Conservation (phyloP, 169 alveolate species). For the Cryptosporidium meleagridis region DNA sequence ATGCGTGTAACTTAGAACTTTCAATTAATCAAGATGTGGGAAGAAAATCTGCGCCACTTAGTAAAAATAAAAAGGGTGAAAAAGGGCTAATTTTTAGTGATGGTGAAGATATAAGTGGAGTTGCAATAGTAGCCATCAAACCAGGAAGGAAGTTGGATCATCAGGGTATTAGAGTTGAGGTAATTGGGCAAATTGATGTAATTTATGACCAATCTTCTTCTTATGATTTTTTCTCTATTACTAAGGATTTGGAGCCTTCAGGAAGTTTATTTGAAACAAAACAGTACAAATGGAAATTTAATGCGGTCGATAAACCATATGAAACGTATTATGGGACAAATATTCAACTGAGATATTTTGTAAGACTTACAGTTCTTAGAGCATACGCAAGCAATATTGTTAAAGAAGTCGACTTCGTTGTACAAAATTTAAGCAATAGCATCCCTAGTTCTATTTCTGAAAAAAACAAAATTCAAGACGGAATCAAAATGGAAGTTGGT, state of each 20-base stretch:
- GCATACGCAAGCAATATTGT: conserved; percentile 92
- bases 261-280: conserved; percentile 92
- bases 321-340: conserved; percentile 98
- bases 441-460: conserved; percentile 14
- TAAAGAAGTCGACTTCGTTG: conserved; percentile 95
- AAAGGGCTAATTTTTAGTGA: conserved; percentile 87
- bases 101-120: conserved; percentile 91
- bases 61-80: conserved; percentile 82
- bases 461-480: conserved; percentile 39
- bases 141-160: conserved; percentile 96
- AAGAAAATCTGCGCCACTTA: conserved; percentile 66
- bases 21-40: conserved; percentile 69
- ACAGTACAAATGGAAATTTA: conserved; percentile 92
- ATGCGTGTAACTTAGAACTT: conserved; percentile 65
- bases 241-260: conserved; percentile 96
- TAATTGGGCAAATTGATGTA: conserved; percentile 95
- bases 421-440: conserved; percentile 84
- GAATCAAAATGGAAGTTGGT: conserved; percentile 90
- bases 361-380: conserved; percentile 91
- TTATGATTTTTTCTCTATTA: conserved; percentile 95
- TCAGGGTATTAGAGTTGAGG: conserved; percentile 96
- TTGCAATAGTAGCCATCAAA: conserved; percentile 89
- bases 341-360: conserved; percentile 91
- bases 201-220: conserved; percentile 59
- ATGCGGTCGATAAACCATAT: conserved; percentile 95